phyloP scores from a whole-genome alignment of 1,284 basidiomycete species.

The Moesziomyces aphidis region DNA sequence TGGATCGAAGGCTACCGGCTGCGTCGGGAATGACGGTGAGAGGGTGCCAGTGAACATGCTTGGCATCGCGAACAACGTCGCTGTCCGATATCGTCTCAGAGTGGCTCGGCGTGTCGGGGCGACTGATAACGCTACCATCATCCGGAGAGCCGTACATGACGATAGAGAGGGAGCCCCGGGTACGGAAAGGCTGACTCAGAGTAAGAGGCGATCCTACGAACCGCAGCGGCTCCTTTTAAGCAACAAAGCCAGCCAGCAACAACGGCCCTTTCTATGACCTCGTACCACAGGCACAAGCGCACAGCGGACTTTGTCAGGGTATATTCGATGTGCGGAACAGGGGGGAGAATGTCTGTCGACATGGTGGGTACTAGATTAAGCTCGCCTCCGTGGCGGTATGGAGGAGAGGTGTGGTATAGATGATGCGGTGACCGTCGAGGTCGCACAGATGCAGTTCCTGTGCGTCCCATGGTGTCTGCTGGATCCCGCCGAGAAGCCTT shows the following conservation, averaged over 20 bases:
- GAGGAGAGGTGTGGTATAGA: conserved; percentile 35
- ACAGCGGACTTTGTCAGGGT: conserved; percentile 30
- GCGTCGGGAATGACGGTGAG: conserved; percentile 13
- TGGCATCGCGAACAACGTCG: conserved; percentile 27
- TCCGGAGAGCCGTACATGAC: conserved; percentile 36
- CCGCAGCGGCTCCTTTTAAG: background rate
- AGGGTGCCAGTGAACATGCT: conserved; percentile 22
- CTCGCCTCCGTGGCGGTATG: conserved; percentile 9
- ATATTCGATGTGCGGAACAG: conserved; percentile 13
- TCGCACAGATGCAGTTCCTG: conserved; percentile 49
- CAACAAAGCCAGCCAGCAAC: background rate
- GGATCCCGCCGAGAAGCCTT: conserved; percentile 25
- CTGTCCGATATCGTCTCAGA: conserved; percentile 26
- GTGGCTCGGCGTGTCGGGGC: background rate
- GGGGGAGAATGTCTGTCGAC: background rate
- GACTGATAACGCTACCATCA: conserved; percentile 24
- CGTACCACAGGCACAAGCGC: background rate
- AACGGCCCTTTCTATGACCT: no score
- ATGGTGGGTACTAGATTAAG: conserved; percentile 7
- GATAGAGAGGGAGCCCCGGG: background rate
- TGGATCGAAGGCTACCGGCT: conserved; percentile 5
- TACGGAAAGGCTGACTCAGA: background rate
- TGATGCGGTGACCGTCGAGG: conserved; percentile 44
- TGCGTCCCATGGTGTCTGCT: conserved; percentile 39
- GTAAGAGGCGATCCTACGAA: background rate